Evolutionary conservation across 2,329 filamentous ascomycete genomes (phyloP), one percentile per base, ranked within the genome.

Genomic region (Sclerotiophoma versabilis): DNA sequence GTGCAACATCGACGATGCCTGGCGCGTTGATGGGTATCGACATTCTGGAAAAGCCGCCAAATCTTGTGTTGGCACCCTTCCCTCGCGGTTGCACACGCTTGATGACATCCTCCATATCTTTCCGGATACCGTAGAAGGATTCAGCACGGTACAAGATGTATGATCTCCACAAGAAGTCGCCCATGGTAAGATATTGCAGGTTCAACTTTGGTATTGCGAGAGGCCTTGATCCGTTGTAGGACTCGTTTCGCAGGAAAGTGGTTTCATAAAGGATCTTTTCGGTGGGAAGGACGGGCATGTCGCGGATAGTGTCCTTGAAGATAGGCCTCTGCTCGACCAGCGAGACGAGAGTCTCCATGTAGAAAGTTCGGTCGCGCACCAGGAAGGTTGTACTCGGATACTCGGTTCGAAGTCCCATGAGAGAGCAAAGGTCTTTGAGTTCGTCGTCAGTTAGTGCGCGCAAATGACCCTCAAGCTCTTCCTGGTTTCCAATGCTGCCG

Each of bases 111-210:
- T 96, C 92, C 52, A 99, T 87, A 71, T 99, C 92, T 68, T 92
- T 93, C 38, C 92, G 87, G 55, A 99, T 93, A 56, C 92, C 91
- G 73, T 96, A 98, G 72, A 98, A 97, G 0, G 93, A 85, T 74
- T 99, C 95, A 54, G 88, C 90, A 33, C 93, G 87, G 72, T 96
- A 95, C 8, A 99, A 80, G 12, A 96, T 83, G 67, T 98, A 88
- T 0, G 93, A 92, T 58, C 96, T 86, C 92, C 93, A 99, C n/a
- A 99, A 78, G 66, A 99, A 99, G 74, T 99, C 95, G 2, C 92
- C 92, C 44, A 96, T 86, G 2, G 93, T 96, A 12, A 99, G 81
- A 75, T 99, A 99, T 70, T 99, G 95, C 23, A 99, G 80, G 65
- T 97, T 99, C 38, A 98, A 78, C 73, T 99, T 99, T 2, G 95